phyloP scores from a whole-genome alignment of 345 rosid species.

The Rhodomyrtus tomentosa region DNA sequence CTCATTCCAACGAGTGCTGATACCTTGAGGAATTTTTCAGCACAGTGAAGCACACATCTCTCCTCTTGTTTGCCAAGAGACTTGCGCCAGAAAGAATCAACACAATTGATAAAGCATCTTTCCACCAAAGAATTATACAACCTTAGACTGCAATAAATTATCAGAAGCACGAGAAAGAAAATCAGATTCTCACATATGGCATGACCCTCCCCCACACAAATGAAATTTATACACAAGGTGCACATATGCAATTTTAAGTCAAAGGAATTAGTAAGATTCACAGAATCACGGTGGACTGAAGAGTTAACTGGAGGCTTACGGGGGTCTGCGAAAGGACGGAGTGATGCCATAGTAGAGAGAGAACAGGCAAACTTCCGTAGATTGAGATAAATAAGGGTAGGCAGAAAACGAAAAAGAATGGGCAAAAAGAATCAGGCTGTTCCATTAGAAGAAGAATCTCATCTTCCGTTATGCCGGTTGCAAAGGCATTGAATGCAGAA shows the following conservation, averaged over 20 bases:
- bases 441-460: neutral
- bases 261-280: neutral
- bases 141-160: constrained; percentile 1
- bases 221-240: neutral
- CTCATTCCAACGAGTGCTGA: constrained; percentile 3
- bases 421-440: neutral
- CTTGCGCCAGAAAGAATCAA: constrained; percentile 7
- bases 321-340: neutral
- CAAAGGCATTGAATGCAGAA: neutral
- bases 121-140: constrained; percentile 14
- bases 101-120: constrained; percentile 10
- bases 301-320: neutral
- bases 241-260: neutral
- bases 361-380: neutral
- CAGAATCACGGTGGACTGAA: neutral
- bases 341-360: neutral
- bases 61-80: constrained; percentile 10
- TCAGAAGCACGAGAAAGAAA: neutral
- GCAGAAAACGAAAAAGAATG: neutral
- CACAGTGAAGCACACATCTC: constrained; percentile 8
- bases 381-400: neutral
- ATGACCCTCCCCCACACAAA: neutral
- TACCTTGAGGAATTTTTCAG: constrained; percentile 11
- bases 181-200: neutral
- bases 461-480: neutral